Evolutionary conservation across 768 basidiomycete genomes (phyloP), one percentile per base, ranked within the genome.

Genomic region (Termitomyces sp.): DNA sequence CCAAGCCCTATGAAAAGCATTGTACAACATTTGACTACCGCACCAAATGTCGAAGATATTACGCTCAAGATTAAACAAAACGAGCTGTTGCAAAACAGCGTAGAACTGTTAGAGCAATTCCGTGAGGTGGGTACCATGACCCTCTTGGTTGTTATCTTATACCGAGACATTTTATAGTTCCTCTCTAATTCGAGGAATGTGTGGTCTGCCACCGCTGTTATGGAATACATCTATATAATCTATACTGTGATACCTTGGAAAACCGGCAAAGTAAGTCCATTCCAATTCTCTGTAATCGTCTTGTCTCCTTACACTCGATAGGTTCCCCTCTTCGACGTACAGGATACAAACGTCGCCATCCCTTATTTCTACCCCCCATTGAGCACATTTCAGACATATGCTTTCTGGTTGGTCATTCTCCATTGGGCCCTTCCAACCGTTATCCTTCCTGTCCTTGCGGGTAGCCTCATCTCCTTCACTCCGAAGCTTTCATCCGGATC

Each of bases 181-280:
- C 72, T 88, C 10, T 89, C 88, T n/a, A 82, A 81, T 58, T 82
- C 86, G 1, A 74, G 73, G 35, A 83, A 84, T 54, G 82, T 89
- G 41, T 83, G 79, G 74, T 73, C 75, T 18, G 56, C 84, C 40
- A 83, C 83, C 0, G 75, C 79, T 7, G 49, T 83, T 9, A 59
- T 76, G 16, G 88, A 89, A 63, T 63, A 86, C 6, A 18, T 81
- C 1, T 81, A 79, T 57, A 71, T 89, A 36, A 61, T 87, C 15
- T 72, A 70, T 44, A 68, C 65, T 12, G 71, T 84, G 22, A 72
- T 84, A 47, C 85, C 86, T 0, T 86, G 83, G 82, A 66, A 72
- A 52, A 58, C 58, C 12, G 50, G 71, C n/a, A 63, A 69, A 63
- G 82, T 84, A 57, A 44, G 76, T 65, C 1, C 31, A 38, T 15